Base-by-base conservation (phyloP, 2,329 filamentous ascomycete species). In the Pochonia chlamydosporia region DNA sequence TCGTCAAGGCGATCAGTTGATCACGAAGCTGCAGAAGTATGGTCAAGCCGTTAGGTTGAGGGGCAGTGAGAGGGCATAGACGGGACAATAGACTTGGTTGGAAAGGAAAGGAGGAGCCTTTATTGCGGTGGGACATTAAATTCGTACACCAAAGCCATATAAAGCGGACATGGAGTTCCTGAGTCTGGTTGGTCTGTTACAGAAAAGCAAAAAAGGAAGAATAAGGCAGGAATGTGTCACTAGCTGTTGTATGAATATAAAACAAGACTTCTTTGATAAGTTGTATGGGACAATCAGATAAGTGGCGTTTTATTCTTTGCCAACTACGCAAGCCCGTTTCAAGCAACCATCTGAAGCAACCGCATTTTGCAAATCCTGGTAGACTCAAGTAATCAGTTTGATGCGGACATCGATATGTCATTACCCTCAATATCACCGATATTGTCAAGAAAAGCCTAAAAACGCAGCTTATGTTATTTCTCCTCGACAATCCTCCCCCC, bases 11-110 rank as follows among this genome's bases (percentile, higher is more conserved):
- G 93, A 99, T 68, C 88, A 95, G 70, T 78, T 99, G 53, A 97
- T 99, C 66, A 99, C 93, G 49, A 99, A 99, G 78, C 76, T 99
- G 58, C 93, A 99, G 73, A 99, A 99, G 78, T 99, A 99, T 68
- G 93, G 93, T 39, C 93, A 99, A 71, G 87, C 93, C 3, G 93
- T 99, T 54, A 82, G 93, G 63, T 76, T 99, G 70, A 82, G 93
- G 60, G 93, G 93, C 35, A 97, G 92, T 64, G 93, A 99, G 77
- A 82, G 93, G 60, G 89, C 89, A 59, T 96, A 76, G 59, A 40
- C 18, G 30, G 21, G 2, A 6, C 11, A 11, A 18, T 20, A 33
- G 11, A 43, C 25, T 7, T 8, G 47, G 16, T 4, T 21, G 28
- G 24, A 9, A 26, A 16, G 14, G n/a, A n/a, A 16, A n/a, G n/a